A percentile compares a stretch with the other conserved stretches of the same genome.
Evolutionary conservation across 306 rosid genomes (phyloP).

Genomic region (Quercus engelmannii): DNA sequence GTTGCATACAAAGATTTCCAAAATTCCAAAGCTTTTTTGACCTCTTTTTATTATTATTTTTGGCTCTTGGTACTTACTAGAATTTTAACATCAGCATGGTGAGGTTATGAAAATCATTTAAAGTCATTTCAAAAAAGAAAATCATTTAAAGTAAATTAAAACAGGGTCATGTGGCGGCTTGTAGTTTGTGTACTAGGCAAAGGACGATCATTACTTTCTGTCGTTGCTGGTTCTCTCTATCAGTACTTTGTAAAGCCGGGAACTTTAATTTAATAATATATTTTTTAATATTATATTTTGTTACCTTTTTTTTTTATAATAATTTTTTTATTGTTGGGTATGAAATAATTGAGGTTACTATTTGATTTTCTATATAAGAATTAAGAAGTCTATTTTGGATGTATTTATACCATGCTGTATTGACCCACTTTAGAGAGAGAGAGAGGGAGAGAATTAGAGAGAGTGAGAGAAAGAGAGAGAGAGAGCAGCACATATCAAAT

Average conservation of each 20-base stretch:
- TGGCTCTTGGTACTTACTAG: background rate
- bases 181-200: constrained; percentile 39
- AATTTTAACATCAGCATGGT: constrained; percentile 8
- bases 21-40: background rate
- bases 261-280: constrained; percentile 5
- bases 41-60: background rate
- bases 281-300: background rate
- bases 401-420: constrained; percentile 68
- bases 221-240: constrained; percentile 26
- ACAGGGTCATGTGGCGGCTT: constrained; percentile 56
- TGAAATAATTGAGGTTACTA: constrained; percentile 67
- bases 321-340: constrained; percentile 18
- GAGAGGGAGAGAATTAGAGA: constrained; percentile 8
- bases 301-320: background rate
- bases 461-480: constrained; percentile 14
- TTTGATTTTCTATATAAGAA: constrained; percentile 34
- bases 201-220: constrained; percentile 45
- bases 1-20: constrained; percentile 35
- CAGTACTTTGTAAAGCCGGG: constrained; percentile 17
- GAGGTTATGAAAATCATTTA: constrained; percentile 15
- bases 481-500: constrained; percentile 30
- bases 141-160: constrained; percentile 16
- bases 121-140: background rate
- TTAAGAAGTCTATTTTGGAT: constrained; percentile 59
- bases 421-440: constrained; percentile 53